phyloP scores from a whole-genome alignment of 495 filamentous ascomycete species.

The Podospora sp. region DNA sequence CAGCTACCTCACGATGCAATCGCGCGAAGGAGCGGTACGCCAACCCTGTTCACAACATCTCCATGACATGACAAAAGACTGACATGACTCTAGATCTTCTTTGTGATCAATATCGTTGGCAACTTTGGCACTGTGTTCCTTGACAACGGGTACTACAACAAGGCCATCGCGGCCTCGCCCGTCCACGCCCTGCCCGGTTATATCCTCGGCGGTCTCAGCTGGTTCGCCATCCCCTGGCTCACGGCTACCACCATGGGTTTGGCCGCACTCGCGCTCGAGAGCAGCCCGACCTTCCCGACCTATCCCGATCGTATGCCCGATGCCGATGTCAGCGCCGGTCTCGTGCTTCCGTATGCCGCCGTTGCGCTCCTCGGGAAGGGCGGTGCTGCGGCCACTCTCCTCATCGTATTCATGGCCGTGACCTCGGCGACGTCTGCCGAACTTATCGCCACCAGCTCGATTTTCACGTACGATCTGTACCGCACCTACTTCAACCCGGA shows the following conservation, averaged over 20 bases:
- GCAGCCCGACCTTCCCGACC: constrained; percentile 70
- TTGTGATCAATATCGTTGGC: constrained; percentile 86
- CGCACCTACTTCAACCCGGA: constrained; percentile 65
- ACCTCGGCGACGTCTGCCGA: constrained; percentile 88
- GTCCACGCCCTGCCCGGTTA: constrained; percentile 92
- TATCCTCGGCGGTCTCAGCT: constrained; percentile 83
- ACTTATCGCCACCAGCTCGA: constrained; percentile 88
- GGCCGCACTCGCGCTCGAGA: constrained; percentile 81
- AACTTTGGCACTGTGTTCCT: constrained; percentile 82
- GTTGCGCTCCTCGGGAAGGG: constrained; percentile 88
- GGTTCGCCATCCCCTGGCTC: constrained; percentile 97
- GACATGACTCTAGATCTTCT: no score
- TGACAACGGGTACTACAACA: constrained; percentile 88
- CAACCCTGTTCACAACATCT: no score
- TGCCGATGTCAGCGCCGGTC: constrained; percentile 78
- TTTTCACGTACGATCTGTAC: constrained; percentile 93
- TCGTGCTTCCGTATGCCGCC: constrained; percentile 86
- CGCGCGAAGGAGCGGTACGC: constrained; percentile 78
- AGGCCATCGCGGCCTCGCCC: constrained; percentile 89
- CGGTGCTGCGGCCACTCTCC: constrained; percentile 77
- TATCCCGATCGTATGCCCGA: constrained; percentile 72
- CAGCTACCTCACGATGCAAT: constrained; percentile 88
- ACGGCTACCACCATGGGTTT: constrained; percentile 92
- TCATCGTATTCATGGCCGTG: constrained; percentile 96
- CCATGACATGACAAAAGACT: no score